Base-by-base conservation (phyloP, 352 stramenopile species). In the Phytopythium montanum region DNA sequence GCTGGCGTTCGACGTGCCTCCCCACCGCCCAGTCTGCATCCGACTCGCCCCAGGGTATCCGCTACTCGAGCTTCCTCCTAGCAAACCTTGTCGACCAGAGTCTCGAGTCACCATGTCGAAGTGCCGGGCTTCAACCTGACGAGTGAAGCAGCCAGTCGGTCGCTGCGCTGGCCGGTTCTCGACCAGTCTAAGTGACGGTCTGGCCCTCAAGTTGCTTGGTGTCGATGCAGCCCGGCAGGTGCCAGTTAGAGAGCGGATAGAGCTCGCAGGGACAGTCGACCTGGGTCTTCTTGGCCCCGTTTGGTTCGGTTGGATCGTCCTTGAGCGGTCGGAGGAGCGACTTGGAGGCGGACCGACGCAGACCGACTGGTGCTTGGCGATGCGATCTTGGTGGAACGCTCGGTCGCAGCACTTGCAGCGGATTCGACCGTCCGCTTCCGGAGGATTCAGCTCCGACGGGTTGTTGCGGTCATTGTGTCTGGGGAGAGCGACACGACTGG, bases 341-440 rank as follows among this genome's bases (percentile, higher is more conserved):
- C 42, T 49, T 29, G 42, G 42, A 29, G 42, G 42, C 42, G 21
- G 42, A 12, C 29, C 52, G 33, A 60, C 39, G 54, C 82, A 92
- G 16, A 92, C 76, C 0, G 77, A 81, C 56, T 90, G 82, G 62
- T 90, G 79, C 59, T 88, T 92, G 9, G 66, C 65, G 56, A 92
- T 86, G 0, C 82, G 79, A 56, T 88, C 76, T 66, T 81, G 28
- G 9, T 69, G 64, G 50, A 92, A 92, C 2, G 59, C 74, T 18
- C 82, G 77, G 14, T 72, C 65, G 25, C 82, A 92, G 18, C 69
- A 72, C 56, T 61, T 73, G 59, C 82, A 92, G 21, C 81, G 70
- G 25, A 92, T 57, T 2, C 78, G 77, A 0, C 79, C 79, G 48
- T 90, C 79, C 3, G 50, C 33, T 9, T 87, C 79, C 0, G 69